Percentiles rank a stretch among this genome's conserved stretches.
Evolutionary conservation across 2,329 filamentous ascomycete species (phyloP).

Genomic region (Fusarium torreyae): DNA sequence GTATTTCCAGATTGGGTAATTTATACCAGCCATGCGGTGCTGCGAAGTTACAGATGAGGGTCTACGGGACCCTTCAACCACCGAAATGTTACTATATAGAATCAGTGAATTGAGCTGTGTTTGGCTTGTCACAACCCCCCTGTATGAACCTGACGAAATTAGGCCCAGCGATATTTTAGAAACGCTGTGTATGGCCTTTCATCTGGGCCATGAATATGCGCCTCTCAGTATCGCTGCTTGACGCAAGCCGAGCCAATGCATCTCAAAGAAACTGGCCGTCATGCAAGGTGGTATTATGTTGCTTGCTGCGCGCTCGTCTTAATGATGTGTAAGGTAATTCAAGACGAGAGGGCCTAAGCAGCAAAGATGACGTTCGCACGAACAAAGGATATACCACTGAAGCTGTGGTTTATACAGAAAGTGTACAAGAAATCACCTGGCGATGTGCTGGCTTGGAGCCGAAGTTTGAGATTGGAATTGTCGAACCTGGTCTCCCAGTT

Average conservation of each 20-base stretch:
- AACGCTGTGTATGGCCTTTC: slow-evolving; percentile 6
- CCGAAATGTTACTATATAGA: neutral
- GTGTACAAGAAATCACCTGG: neutral
- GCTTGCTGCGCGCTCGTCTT: neutral
- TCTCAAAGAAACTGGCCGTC: neutral
- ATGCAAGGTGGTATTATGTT: neutral
- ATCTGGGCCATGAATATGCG: neutral
- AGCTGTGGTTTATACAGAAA: slow-evolving; percentile 2
- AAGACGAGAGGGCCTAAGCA: slow-evolving; percentile 6
- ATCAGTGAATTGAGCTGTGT: neutral
- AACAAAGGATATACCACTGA: neutral
- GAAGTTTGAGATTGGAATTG: neutral
- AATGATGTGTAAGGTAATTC: slow-evolving; percentile 19
- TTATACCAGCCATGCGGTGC: slow-evolving; percentile 3
- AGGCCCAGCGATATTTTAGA: slow-evolving; percentile 3
- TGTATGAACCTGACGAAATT: neutral
- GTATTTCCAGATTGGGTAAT: slow-evolving; percentile 6
- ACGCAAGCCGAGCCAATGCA: neutral
- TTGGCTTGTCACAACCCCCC: neutral
- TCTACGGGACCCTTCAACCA: neutral
- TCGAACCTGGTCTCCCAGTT: neutral
- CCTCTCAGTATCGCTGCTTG: neutral
- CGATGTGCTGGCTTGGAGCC: neutral
- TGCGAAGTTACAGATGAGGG: slow-evolving; percentile 5
- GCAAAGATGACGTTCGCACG: slow-evolving; percentile 3